Conservation (phyloP, 108 stramenopile species). For the Mediolabrus comicus region DNA sequence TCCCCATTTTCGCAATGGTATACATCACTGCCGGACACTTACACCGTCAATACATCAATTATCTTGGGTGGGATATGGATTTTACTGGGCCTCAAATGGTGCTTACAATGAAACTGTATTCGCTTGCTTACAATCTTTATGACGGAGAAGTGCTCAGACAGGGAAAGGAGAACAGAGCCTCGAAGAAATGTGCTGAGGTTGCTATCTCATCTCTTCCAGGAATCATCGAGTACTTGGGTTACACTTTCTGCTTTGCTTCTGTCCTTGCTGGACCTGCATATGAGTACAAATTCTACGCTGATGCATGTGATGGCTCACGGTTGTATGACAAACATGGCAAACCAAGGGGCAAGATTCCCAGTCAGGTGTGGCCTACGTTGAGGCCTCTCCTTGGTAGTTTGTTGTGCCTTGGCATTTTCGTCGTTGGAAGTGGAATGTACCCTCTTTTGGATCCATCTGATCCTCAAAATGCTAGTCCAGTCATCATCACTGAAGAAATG, state of each 20-base stretch:
- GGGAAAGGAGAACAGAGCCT: conserved; percentile 66
- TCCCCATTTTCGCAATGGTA: conserved; percentile 86
- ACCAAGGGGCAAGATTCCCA: conserved; percentile 75
- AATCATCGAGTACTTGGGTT: conserved; percentile 91
- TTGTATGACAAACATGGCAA: conserved; percentile 75
- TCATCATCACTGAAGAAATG: conserved; percentile 61
- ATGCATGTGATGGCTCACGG: conserved; percentile 73
- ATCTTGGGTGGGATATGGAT: conserved; percentile 95
- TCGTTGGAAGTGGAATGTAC: conserved; percentile 69
- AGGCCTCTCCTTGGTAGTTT: conserved; percentile 71
- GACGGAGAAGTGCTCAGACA: conserved; percentile 81
- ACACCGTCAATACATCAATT: conserved; percentile 94
- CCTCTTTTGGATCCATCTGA: conserved; percentile 79
- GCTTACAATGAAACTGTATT: conserved; percentile 95
- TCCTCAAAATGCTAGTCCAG: conserved; percentile 75
- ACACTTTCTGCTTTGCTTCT: conserved; percentile 94
- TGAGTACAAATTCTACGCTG: conserved; percentile 77
- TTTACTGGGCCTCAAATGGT: conserved; percentile 97
- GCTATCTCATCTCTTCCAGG: conserved; percentile 81
- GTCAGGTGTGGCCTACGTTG: conserved; percentile 74
- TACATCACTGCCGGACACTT: conserved; percentile 92
- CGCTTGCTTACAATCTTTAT: conserved; percentile 95
- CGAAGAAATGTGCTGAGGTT: conserved; percentile 80
- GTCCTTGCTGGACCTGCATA: conserved; percentile 91
- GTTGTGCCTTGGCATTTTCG: conserved; percentile 66